Evolutionary conservation across 208 protist species (phyloP), one percentile per base, ranked within the genome.

Genomic region (Ichthyophonus hoferi): DNA sequence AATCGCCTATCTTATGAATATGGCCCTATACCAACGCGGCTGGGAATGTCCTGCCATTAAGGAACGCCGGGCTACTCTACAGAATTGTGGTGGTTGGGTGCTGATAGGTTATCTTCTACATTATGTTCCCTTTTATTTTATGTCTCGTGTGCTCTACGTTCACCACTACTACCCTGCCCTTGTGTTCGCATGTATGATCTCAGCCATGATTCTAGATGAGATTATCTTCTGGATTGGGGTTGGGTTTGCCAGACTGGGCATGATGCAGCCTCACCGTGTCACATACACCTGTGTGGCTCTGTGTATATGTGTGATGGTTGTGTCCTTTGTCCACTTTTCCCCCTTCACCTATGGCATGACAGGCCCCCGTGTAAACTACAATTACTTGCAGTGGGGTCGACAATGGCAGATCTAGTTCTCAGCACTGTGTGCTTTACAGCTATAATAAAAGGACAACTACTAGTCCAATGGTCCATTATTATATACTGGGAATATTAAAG

Each of bases 141-240:
- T 91, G 90, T 39, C 34, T n/a, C 58, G 86, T 40, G 86, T 89
- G 39, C 83, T 91, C 3, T 91, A 89, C 41, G 83, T 91, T 0
- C 90, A 91, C 67, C 90, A 91, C 83, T 91, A 91, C 42, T 88
- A 89, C 14, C 90, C 90, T n/a, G 78, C 87, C 34, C 78, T 84
- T 34, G 1, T 89, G 1, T 91, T 91, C 78, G 31, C 85, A 33
- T 82, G 33, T 50, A 88, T 88, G 7, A 24, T 88, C 2, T 41
- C 67, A 3, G 85, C 58, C 17, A 82, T 88, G 2, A 34, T 88
- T 40, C 12, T 88, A 38, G 85, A 88, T 37, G 43, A 88, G 34
- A 24, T 81, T 12, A 40, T 87, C 35, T 87, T 87, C 42, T 87
- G 83, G 83, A 78, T 42, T 12, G 50, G 83, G 83, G 33, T 50